Evolutionary conservation across 2,329 filamentous ascomycete genomes (phyloP).

Genomic region (Sporothrix globosa): DNA sequence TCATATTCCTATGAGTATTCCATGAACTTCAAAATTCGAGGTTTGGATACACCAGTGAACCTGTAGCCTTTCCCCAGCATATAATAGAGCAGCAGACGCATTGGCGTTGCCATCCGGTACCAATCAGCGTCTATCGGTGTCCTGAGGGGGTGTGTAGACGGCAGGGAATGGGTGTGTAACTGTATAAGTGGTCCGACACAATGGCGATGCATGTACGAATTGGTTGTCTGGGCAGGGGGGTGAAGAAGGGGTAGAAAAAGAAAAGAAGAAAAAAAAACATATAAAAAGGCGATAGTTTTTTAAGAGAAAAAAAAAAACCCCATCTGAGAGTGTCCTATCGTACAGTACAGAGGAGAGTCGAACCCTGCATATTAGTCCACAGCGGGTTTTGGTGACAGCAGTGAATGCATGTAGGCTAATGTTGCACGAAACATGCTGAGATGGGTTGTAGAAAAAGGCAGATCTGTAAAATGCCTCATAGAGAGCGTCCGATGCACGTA

Average conservation of each 20-base stretch:
- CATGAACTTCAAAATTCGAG: background rate
- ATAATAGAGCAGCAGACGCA: background rate
- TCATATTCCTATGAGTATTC: background rate
- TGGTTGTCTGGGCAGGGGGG: background rate
- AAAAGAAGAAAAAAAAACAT: background rate
- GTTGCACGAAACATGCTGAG: slow-evolving; percentile 17
- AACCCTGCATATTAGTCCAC: background rate
- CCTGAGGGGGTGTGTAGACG: slow-evolving; percentile 7
- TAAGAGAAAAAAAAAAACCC: too few species aligned
- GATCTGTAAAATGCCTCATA: slow-evolving; percentile 26
- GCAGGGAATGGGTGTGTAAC: background rate
- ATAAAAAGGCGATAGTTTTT: too few species aligned
- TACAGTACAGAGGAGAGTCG: background rate
- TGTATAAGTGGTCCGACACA: slow-evolving; percentile 18
- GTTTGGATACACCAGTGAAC: too few species aligned
- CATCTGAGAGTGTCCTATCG: too few species aligned
- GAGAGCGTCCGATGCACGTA: background rate
- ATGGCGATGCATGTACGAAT: slow-evolving; percentile 3
- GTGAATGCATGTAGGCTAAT: background rate
- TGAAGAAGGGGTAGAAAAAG: background rate
- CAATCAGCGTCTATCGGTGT: background rate
- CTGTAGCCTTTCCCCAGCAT: background rate
- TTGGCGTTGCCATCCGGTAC: background rate
- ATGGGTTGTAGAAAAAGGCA: background rate
- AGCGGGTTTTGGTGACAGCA: background rate